Evolutionary conservation across 2,329 filamentous ascomycete genomes (phyloP), one percentile per base, ranked within the genome.

Genomic region (Fusarium camptoceras): DNA sequence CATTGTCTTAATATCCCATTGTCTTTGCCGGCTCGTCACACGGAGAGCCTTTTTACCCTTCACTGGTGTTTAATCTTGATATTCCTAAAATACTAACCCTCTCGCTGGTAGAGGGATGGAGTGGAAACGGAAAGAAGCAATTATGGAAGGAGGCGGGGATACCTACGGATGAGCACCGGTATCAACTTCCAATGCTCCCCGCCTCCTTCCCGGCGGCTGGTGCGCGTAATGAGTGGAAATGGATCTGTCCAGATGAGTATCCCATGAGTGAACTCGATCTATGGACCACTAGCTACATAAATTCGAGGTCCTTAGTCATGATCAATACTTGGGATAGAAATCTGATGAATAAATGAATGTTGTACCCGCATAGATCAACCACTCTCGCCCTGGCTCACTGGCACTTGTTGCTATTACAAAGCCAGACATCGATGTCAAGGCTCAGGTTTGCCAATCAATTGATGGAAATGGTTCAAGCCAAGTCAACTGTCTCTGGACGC

Each of bases 61-160:
- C 8, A 34, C 16, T 37, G 5, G 18, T 18, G 31, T 8, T 6
- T 18, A 1, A 37, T 37, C 3, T 18, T 18, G 18, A 18, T 16
- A 11, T 11, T 0, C 9, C 1, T 0, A 18, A 18, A 7, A 8
- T 34, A 6, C 2, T 9, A 1, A 18, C 15, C 8, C 8, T 11
- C 1, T 18, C 5, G 9, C 31, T 11, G 9, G 5, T 37, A 11
- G 34, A 9, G 11, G 16, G 16, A 11, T 11, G 9, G 14, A 1
- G 9, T 1, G 16, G 6, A 37, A n/a, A 37, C 9, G 9, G 34
- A 37, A 37, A 0, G 34, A n/a, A n/a, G 34, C 9, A n/a, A 37
- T 18, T 11, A 11, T 37, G 9, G 34, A 37, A 37, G 34, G 34
- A 37, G 16, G 16, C 34, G 34, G 34, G 34, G 34, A 37, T 16